Evolutionary conservation across 805 yeast genomes (phyloP).

Genomic region (Candida namnaoensis): DNA sequence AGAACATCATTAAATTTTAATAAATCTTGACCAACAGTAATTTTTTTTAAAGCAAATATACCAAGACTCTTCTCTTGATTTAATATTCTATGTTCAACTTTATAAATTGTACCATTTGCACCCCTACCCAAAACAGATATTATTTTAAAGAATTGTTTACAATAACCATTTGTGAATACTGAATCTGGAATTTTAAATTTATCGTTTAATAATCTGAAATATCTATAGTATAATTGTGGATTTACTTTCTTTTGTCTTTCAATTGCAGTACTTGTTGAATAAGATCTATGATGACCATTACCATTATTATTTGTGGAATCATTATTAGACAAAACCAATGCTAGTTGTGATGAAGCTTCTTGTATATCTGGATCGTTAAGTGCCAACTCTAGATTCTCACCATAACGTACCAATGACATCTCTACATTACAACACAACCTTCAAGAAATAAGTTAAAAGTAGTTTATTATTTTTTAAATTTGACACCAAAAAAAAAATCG

Average conservation of each 20-base stretch:
- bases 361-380: neutral
- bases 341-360: neutral
- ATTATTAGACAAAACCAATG: neutral
- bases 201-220: neutral
- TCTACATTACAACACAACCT: too few species aligned
- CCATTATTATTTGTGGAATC: neutral
- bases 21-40: conserved; percentile 73
- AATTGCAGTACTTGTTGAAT: neutral
- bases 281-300: neutral
- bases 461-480: too few species aligned
- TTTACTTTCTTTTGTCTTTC: neutral
- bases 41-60: conserved; percentile 74
- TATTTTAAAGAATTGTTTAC: conserved; percentile 58
- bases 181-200: conserved; percentile 32
- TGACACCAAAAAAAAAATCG: too few species aligned
- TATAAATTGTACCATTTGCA: conserved; percentile 75
- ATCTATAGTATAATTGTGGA: neutral
- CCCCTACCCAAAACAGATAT: conserved; percentile 67
- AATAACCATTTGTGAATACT: conserved; percentile 79
- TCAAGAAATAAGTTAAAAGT: too few species aligned
- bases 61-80: conserved; percentile 52
- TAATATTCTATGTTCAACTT: conserved; percentile 76
- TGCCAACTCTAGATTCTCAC: neutral
- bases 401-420: neutral
- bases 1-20: conserved; percentile 62